Evolutionary conservation across 2,329 filamentous ascomycete species (phyloP).

Genomic region (Sporothrix variecibatus): DNA sequence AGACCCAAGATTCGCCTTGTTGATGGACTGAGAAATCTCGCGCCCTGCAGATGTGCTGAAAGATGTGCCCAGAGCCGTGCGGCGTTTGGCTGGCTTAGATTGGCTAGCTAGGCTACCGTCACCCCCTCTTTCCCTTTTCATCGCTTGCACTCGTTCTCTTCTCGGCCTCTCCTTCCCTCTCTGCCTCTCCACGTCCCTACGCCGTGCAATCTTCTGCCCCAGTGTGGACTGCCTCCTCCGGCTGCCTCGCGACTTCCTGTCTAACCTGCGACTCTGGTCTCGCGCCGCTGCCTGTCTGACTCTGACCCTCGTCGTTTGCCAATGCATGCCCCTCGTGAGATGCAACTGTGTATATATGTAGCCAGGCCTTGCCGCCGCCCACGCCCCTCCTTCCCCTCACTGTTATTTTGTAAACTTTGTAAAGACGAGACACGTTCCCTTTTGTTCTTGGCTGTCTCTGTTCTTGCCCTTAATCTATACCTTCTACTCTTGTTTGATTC

Average conservation of each 20-base stretch:
- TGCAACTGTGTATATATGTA: constrained; percentile 13
- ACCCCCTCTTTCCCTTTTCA: constrained; percentile 3
- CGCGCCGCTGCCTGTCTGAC: neutral
- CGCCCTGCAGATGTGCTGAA: neutral
- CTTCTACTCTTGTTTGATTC: neutral
- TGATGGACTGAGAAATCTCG: neutral
- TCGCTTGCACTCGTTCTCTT: neutral
- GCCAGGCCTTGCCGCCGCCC: neutral
- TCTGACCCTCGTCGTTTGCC: neutral
- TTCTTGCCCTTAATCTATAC: too few relatives aligned
- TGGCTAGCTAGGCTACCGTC: constrained; percentile 1
- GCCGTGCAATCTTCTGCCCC: neutral
- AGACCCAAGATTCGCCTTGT: neutral
- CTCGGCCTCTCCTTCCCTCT: constrained; percentile 4
- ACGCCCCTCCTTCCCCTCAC: neutral
- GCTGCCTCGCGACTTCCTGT: constrained; percentile 4
- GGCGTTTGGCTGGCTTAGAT: neutral
- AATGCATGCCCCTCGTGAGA: constrained; percentile 2
- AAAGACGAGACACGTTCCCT: neutral
- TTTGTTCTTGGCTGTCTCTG: neutral
- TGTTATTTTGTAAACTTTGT: neutral
- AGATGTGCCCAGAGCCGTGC: neutral
- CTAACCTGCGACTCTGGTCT: neutral
- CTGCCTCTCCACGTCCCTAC: too few relatives aligned
- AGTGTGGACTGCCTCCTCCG: neutral